Conservation (phyloP, 139 green algal species). For the Micromonas commoda region DNA sequence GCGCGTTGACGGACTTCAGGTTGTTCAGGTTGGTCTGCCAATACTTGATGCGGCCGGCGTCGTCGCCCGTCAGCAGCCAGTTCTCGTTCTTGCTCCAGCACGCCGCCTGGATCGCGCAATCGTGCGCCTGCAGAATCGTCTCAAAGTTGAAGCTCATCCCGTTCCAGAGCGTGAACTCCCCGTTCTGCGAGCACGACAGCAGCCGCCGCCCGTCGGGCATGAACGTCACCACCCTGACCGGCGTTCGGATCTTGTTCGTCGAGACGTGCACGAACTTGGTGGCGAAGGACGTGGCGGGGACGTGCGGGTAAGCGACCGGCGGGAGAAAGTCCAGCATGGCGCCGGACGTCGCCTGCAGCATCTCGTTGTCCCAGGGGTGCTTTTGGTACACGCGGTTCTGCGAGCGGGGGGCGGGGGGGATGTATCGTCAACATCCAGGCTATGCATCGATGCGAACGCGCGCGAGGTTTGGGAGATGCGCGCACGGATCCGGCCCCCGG, state of each 20-base stretch:
- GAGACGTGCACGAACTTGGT: constrained; percentile 73
- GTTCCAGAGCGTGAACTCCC: constrained; percentile 88
- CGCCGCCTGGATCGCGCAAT: constrained; percentile 60
- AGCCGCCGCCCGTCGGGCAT: constrained; percentile 80
- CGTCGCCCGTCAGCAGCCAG: constrained; percentile 73
- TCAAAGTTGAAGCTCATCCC: constrained; percentile 77
- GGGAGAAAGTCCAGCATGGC: constrained; percentile 43
- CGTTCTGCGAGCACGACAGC: constrained; percentile 71
- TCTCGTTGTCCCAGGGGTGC: neutral
- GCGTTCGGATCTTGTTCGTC: constrained; percentile 44
- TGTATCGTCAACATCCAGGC: too few species aligned
- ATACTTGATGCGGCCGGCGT: constrained; percentile 64
- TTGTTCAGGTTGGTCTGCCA: constrained; percentile 68
- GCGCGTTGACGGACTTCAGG: constrained; percentile 44
- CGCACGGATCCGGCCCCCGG: neutral
- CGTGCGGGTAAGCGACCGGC: constrained; percentile 54
- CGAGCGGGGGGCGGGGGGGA: too few species aligned
- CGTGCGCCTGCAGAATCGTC: constrained; percentile 76
- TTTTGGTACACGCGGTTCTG: constrained; percentile 11
- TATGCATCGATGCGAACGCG: too few species aligned
- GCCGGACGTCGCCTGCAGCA: neutral
- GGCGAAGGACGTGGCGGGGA: constrained; percentile 58
- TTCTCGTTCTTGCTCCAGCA: constrained; percentile 65
- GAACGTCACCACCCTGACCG: constrained; percentile 64
- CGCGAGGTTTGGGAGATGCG: constrained; percentile 10